Percentiles rank a stretch among this genome's conserved stretches.
Evolutionary conservation across 176 grass and related monocot species (phyloP).

Genomic region (Puccinellia tenuiflora): DNA sequence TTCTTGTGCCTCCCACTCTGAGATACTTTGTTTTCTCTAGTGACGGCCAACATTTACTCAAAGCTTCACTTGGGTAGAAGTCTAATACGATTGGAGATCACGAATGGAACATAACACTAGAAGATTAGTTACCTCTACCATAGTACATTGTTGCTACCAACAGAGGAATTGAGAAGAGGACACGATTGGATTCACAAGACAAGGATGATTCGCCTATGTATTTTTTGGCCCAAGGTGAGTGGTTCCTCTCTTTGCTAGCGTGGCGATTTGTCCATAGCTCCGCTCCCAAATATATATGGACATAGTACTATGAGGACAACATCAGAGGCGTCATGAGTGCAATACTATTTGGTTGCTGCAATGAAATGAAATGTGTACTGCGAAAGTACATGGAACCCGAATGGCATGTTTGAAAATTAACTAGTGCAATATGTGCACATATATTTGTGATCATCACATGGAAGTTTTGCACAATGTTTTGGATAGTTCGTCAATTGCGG

Average conservation of each 20-base stretch:
- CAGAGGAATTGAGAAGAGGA: neutral
- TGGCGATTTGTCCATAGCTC: neutral
- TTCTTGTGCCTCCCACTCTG: neutral
- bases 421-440: no score
- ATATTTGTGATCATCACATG: no score
- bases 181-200: neutral
- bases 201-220: neutral
- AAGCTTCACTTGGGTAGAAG: neutral
- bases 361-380: no score
- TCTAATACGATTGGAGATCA: neutral
- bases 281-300: no score
- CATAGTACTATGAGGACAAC: no score
- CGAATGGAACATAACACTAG: neutral
- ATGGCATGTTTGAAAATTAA: no score
- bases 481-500: no score
- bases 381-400: no score
- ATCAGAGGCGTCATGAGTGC: no score
- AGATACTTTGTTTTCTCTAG: neutral
- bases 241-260: neutral
- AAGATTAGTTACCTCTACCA: neutral
- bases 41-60: neutral
- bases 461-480: no score
- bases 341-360: no score
- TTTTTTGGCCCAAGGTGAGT: neutral
- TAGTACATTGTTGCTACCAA: no score